Percentiles rank a stretch among this genome's conserved stretches.
Evolutionary conservation across 345 rosid genomes (phyloP).

Genomic region (Melaleuca quinquenervia): DNA sequence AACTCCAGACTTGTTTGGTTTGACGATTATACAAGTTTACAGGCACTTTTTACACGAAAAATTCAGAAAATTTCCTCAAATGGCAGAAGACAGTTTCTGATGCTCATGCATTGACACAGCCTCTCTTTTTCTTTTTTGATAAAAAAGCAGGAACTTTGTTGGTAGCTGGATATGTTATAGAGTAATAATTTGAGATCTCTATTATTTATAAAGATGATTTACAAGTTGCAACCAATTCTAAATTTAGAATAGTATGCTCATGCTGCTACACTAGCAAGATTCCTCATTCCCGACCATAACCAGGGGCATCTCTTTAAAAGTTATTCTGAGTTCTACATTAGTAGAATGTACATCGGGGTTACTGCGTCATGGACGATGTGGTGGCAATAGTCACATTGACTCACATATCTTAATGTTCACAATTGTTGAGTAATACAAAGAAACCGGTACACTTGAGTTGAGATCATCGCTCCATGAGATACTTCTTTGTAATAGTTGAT

Average conservation of each 20-base stretch:
- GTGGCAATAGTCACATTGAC: not conserved
- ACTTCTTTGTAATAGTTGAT: not conserved
- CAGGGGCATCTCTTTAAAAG: not conserved
- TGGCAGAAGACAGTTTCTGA: not conserved
- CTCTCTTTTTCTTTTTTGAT: not conserved
- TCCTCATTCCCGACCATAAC: not conserved
- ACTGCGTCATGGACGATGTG: accelerated
- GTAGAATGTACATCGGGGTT: not conserved
- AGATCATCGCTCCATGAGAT: not conserved
- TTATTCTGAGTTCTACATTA: not conserved
- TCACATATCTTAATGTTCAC: not conserved
- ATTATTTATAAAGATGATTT: not conserved
- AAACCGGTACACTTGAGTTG: not conserved
- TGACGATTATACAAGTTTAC: not conserved
- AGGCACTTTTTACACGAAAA: accelerated
- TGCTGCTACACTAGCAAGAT: not conserved
- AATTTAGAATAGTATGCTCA: not conserved
- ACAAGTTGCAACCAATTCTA: not conserved
- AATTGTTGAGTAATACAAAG: not conserved
- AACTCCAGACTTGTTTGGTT: not conserved
- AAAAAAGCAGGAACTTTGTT: not conserved
- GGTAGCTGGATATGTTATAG: not conserved
- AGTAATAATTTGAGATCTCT: not conserved
- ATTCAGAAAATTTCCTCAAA: not conserved
- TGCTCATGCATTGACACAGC: accelerated